Conservation (phyloP, 345 rosid species). For the Gossypium sturtianum region DNA sequence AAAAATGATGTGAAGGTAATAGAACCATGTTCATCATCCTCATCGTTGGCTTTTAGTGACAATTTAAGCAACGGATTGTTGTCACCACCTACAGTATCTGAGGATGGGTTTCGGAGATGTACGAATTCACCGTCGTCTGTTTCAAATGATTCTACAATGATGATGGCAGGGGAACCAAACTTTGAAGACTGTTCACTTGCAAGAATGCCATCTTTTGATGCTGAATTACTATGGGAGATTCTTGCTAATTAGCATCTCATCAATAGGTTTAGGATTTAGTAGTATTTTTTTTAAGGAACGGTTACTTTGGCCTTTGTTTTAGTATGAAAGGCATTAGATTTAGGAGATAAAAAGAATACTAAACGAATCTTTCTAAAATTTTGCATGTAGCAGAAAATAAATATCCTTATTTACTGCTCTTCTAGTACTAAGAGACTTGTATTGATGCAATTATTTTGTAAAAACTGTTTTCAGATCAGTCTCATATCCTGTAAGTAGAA, state of each 20-base stretch:
- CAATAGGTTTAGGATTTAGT: not conserved
- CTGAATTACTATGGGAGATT: slow-evolving; percentile 89
- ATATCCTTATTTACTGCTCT: no score
- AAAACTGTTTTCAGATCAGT: not conserved
- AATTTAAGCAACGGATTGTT: slow-evolving; percentile 35
- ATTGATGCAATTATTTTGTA: no score
- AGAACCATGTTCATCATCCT: slow-evolving; percentile 38
- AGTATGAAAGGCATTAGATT: not conserved
- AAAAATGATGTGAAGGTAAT: slow-evolving; percentile 22
- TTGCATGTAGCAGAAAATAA: no score
- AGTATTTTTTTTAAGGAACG: not conserved
- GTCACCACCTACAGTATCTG: slow-evolving; percentile 32
- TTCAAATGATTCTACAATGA: slow-evolving; percentile 26
- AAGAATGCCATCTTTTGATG: slow-evolving; percentile 85
- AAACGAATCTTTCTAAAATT: no score
- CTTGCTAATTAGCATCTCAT: slow-evolving; percentile 54
- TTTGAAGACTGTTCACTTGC: slow-evolving; percentile 58
- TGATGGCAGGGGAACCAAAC: slow-evolving; percentile 29
- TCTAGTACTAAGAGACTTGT: no score
- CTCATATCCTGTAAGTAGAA: not conserved
- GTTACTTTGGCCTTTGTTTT: slow-evolving; percentile 13
- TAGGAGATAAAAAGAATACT: not conserved
- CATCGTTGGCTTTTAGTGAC: slow-evolving; percentile 29
- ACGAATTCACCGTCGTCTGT: slow-evolving; percentile 46
- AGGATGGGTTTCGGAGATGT: slow-evolving; percentile 43